Evolutionary conservation across 768 basidiomycete genomes (phyloP).

Genomic region (Termitomyces sp.): DNA sequence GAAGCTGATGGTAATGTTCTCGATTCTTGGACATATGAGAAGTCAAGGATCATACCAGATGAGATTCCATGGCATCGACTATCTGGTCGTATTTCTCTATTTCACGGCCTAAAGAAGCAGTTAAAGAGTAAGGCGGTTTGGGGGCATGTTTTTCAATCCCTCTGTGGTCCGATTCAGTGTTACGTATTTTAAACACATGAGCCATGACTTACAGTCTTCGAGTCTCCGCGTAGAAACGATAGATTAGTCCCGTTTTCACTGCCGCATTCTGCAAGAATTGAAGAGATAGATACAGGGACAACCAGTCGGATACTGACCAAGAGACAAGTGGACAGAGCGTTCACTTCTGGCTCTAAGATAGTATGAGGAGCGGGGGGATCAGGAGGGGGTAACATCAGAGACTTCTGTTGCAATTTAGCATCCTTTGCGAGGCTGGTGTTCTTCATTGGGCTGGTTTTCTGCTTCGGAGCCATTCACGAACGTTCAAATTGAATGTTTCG

Average conservation of each 20-base stretch:
- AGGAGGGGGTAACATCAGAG: slow-evolving; percentile 53
- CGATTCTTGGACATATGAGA: not conserved
- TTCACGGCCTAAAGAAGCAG: slow-evolving; percentile 61
- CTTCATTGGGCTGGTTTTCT: slow-evolving; percentile 35
- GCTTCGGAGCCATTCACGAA: slow-evolving; percentile 51
- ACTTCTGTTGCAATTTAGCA: slow-evolving; percentile 19
- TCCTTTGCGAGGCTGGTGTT: slow-evolving; percentile 17
- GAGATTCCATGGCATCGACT: slow-evolving; percentile 72
- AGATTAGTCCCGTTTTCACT: slow-evolving; percentile 66
- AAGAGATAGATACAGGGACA: not conserved
- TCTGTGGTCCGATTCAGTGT: slow-evolving; percentile 25
- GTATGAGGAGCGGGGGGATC: slow-evolving; percentile 31
- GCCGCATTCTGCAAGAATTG: slow-evolving; percentile 44
- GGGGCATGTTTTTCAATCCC: slow-evolving; percentile 52
- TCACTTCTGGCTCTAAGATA: slow-evolving; percentile 62
- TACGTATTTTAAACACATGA: not conserved
- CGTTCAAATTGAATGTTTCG: no score
- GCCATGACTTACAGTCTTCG: slow-evolving; percentile 50
- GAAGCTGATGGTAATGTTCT: slow-evolving; percentile 38
- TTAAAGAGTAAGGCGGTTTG: slow-evolving; percentile 60
- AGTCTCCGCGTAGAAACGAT: slow-evolving; percentile 62
- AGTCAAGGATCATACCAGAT: slow-evolving; percentile 42
- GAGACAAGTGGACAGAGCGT: slow-evolving; percentile 49
- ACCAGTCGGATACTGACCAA: slow-evolving; percentile 34
- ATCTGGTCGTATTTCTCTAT: slow-evolving; percentile 77